Conservation (phyloP, 805 yeast genomes). For the Blastobotrys parvus region DNA sequence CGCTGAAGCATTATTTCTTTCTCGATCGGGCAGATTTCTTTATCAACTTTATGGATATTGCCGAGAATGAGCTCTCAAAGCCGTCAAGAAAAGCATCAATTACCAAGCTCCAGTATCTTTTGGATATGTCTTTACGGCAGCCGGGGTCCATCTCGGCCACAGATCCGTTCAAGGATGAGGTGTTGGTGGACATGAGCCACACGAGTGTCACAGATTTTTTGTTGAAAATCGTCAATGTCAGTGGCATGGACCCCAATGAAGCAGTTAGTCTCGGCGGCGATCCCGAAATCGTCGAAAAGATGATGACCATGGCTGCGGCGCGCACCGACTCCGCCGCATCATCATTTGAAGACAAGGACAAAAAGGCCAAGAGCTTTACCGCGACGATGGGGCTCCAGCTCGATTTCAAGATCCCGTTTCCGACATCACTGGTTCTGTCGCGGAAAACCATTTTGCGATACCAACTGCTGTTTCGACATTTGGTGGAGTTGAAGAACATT, state of each 20-base stretch:
- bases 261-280: constrained; percentile 8
- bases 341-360: constrained; percentile 14
- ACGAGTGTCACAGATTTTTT: constrained; percentile 29
- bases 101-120: constrained; percentile 28
- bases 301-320: constrained; percentile 12
- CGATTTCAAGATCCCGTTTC: constrained; percentile 60
- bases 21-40: constrained; percentile 44
- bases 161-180: constrained; percentile 30
- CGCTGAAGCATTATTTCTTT: constrained; percentile 51
- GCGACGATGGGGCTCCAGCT: constrained; percentile 31
- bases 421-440: constrained; percentile 67
- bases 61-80: constrained; percentile 46
- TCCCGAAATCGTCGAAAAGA: constrained; percentile 10
- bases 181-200: constrained; percentile 26
- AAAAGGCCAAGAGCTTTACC: constrained; percentile 14
- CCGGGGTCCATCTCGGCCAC: constrained; percentile 32
- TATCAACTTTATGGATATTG: constrained; percentile 42
- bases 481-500: constrained; percentile 54
- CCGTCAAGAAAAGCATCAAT: constrained; percentile 24
- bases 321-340: constrained; percentile 5
- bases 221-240: constrained; percentile 27
- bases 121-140: constrained; percentile 32
- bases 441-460: constrained; percentile 66
- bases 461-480: constrained; percentile 69
- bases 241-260: constrained; percentile 27